Evolutionary conservation across 139 green algal species (phyloP).

Genomic region (Penium margaritaceum): DNA sequence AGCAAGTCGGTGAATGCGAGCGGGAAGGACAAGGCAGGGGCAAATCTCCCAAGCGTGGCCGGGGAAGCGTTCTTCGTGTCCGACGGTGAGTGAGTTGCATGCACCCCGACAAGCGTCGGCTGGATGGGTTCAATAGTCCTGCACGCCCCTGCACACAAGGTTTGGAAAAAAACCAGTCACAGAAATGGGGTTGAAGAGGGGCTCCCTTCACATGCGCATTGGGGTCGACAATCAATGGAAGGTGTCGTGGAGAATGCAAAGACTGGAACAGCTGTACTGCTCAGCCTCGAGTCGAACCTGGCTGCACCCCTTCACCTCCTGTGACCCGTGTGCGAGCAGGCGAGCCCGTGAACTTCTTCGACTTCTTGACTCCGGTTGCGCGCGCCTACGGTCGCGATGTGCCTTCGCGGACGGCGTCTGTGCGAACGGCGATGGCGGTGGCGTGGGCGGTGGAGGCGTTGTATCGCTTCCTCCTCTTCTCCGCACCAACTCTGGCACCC

Average conservation of each 20-base stretch:
- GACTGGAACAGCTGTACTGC: background rate
- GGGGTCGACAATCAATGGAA: no score
- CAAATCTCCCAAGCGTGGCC: background rate
- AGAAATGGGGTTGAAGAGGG: no score
- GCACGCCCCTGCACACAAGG: no score
- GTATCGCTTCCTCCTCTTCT: slow-evolving; percentile 1
- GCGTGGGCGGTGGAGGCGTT: background rate
- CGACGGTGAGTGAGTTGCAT: slow-evolving; percentile 4
- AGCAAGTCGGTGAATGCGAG: background rate
- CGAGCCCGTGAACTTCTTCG: slow-evolving; percentile 9
- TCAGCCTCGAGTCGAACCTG: background rate
- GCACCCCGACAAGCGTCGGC: no score
- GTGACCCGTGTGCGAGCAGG: background rate
- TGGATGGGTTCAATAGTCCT: no score
- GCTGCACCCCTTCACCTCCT: background rate
- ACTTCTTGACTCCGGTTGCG: slow-evolving; percentile 1
- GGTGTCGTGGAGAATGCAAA: no score
- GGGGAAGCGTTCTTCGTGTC: slow-evolving; percentile 15
- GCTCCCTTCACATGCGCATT: no score
- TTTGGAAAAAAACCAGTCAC: no score
- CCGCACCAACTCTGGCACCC: background rate
- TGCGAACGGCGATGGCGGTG: background rate
- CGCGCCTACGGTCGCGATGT: background rate
- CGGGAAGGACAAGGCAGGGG: background rate
- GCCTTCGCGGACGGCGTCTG: background rate